Evolutionary conservation across 257 asterid genomes (phyloP), one percentile per base, ranked within the genome.

Genomic region (Eucommia ulmoides): DNA sequence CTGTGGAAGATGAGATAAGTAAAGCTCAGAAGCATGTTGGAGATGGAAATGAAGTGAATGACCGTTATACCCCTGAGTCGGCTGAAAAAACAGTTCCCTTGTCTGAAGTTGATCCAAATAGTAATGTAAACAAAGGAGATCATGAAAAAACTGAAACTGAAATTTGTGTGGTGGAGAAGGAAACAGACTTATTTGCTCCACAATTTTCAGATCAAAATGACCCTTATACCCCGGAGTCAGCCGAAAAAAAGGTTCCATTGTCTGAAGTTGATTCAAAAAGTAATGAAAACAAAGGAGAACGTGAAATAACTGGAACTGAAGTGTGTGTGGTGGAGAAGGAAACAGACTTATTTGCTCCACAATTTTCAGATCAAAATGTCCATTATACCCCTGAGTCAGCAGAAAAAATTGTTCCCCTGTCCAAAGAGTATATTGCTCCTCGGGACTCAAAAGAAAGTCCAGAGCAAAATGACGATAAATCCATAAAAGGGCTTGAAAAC

Each of bases 191-290:
- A n/a, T n/a, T n/a, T n/a, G n/a, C n/a, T n/a, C n/a, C n/a, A n/a
- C n/a, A n/a, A n/a, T n/a, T n/a, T n/a, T n/a, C n/a, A n/a, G n/a
- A 62, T 17, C 46, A 41, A 47, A 66, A 45, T 47, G 62, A 48
- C 24, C 19, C 33, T 20, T 50, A 54, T 65, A 7, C 67, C 10
- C 33, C 54, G 33, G 59, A 41, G 41, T 54, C 42, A 21, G 23
- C 23, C 26, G 60, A 33, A 19, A 53, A 33, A 21, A 23, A 50
- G 24, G 44, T 60, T 44, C 41, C 22, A 33, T 23, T 41, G 23
- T 49, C 59, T 24, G 76, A 65, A 54, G 58, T 33, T 57, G 63
- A 47, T 59, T 62, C 35, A 61, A 41, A 60, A 54, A 20, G 51
- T 8, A 35, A 8, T 22, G 67, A 59, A 33, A 54, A 38, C 24